Percentiles rank a stretch among this genome's conserved stretches.
phyloP scores from a whole-genome alignment of 2,329 filamentous ascomycete species.

The Ophiostoma himal-ulmi region DNA sequence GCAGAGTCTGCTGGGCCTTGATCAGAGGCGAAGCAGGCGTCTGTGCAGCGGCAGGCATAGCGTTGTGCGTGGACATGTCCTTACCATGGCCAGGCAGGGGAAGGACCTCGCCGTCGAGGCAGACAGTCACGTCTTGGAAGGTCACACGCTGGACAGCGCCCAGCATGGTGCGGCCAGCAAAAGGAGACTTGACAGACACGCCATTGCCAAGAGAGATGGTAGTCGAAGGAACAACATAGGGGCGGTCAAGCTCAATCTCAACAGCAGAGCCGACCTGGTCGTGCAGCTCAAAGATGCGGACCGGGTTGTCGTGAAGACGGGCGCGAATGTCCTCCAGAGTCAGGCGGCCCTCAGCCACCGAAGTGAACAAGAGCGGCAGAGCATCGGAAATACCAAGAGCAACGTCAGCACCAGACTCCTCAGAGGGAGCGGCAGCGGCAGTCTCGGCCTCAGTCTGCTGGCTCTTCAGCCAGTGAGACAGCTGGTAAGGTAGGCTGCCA shows the following conservation, averaged over 20 bases:
- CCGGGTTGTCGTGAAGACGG: conserved; percentile 71
- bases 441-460: conserved; percentile 7
- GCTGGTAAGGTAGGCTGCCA: conserved; percentile 71
- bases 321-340: conserved; percentile 67
- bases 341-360: conserved; percentile 66
- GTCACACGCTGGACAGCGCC: conserved; percentile 69
- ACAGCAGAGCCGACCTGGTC: conserved; percentile 68
- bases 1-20: conserved; percentile 41
- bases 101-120: conserved; percentile 62
- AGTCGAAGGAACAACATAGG: conserved; percentile 50
- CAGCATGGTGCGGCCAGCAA: conserved; percentile 61
- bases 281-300: conserved; percentile 75
- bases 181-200: conserved; percentile 54
- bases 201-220: conserved; percentile 6
- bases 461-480: conserved; percentile 51
- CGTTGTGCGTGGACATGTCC: conserved; percentile 68
- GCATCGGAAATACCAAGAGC: conserved; percentile 66
- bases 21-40: conserved; percentile 52
- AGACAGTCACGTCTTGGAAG: conserved; percentile 68
- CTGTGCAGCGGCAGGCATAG: conserved; percentile 39
- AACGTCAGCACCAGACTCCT: conserved; percentile 42
- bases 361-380: conserved; percentile 68
- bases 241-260: conserved; percentile 69
- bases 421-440: not conserved
- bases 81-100: conserved; percentile 55